Evolutionary conservation across 176 grass and related monocot genomes (phyloP).

Genomic region (Carex scoparia): DNA sequence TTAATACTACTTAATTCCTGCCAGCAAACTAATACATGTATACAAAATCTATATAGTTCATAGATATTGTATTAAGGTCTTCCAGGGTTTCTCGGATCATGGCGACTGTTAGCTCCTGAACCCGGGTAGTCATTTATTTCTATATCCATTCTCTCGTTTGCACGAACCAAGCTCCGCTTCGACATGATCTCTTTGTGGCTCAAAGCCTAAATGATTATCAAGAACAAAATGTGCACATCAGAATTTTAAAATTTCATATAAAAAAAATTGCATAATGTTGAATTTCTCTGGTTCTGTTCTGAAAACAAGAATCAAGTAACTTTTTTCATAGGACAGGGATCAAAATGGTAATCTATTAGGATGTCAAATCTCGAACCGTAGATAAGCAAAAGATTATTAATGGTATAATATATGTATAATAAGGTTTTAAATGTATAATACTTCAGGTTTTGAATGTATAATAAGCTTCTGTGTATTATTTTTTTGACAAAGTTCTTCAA

Average conservation of each 20-base stretch:
- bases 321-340: background rate
- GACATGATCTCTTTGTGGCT: background rate
- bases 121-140: conserved; percentile 65
- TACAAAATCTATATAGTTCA: background rate
- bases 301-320: background rate
- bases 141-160: conserved; percentile 34
- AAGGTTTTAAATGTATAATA: background rate
- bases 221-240: background rate
- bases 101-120: conserved; percentile 56
- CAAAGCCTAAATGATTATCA: background rate
- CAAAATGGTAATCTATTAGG: background rate
- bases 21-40: background rate
- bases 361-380: background rate
- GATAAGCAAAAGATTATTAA: background rate
- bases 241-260: background rate
- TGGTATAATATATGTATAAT: background rate
- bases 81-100: conserved; percentile 54
- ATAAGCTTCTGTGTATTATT: background rate
- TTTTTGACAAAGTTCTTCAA: background rate
- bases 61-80: conserved; percentile 13
- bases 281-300: background rate
- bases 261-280: background rate
- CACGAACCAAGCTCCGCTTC: background rate
- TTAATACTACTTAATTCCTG: background rate
- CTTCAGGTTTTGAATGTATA: background rate